Conservation (phyloP, 139 green algal genomes). For the Coelastrella sp. region DNA sequence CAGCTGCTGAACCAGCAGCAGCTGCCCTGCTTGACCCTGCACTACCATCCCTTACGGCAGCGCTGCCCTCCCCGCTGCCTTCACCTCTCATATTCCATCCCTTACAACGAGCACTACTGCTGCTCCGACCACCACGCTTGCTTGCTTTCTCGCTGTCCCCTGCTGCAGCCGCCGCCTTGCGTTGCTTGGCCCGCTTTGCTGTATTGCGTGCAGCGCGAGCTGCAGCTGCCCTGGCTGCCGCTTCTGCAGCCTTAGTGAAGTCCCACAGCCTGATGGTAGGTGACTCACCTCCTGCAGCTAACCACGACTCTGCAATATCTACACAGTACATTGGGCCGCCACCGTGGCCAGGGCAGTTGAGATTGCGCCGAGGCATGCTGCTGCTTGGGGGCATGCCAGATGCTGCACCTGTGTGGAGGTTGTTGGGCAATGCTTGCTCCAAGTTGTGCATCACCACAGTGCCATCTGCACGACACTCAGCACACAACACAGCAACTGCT, state of each 20-base stretch:
- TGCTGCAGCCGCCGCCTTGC: neutral
- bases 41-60: too few species aligned
- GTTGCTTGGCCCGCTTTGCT: constrained; percentile 3
- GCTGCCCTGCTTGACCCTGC: neutral
- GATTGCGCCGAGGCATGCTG: constrained; percentile 17
- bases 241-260: constrained; percentile 56
- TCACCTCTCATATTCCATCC: too few species aligned
- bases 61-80: too few species aligned
- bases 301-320: constrained; percentile 4
- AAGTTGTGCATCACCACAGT: constrained; percentile 38
- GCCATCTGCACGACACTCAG: neutral
- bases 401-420: constrained; percentile 13
- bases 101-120: neutral
- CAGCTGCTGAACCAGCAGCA: constrained; percentile 3
- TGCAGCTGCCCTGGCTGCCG: constrained; percentile 50
- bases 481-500: neutral
- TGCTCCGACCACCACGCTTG: neutral
- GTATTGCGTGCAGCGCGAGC: constrained; percentile 36
- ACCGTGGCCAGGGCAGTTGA: neutral
- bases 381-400: neutral
- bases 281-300: constrained; percentile 47
- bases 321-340: neutral
- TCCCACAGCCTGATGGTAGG: constrained; percentile 58
- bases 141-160: neutral
- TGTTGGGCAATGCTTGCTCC: neutral